Conservation (phyloP, 2,329 filamentous ascomycete species). For the Fusarium drepaniforme region DNA sequence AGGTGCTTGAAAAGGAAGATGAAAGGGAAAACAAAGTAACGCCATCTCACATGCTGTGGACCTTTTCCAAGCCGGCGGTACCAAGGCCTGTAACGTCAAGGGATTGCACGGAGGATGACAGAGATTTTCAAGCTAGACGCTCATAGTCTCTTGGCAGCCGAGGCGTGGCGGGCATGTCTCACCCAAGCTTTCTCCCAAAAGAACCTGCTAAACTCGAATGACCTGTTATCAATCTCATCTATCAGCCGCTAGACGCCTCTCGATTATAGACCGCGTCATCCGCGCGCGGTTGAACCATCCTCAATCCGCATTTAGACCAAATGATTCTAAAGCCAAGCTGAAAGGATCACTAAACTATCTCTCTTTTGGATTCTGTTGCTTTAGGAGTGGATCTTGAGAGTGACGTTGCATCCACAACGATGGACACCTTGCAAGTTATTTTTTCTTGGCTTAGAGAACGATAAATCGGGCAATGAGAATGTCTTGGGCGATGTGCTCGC, state of each 20-base stretch:
- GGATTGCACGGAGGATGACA: background rate
- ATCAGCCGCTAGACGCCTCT: slow-evolving; percentile 6
- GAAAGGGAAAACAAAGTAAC: background rate
- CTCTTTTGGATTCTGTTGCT: background rate
- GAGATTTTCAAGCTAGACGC: background rate
- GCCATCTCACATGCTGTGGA: slow-evolving; percentile 4
- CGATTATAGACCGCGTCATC: slow-evolving; percentile 18
- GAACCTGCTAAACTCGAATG: background rate
- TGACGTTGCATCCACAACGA: slow-evolving; percentile 4
- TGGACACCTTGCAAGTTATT: background rate
- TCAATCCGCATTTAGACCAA: background rate
- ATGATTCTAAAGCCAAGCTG: background rate
- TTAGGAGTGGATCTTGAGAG: background rate
- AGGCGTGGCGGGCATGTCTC: too few relatives aligned
- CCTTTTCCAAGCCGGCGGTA: background rate
- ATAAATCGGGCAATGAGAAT: background rate
- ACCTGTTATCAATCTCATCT: slow-evolving; percentile 31
- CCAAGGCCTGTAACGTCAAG: background rate
- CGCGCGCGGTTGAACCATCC: background rate
- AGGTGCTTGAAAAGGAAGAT: background rate
- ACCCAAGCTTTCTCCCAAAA: background rate
- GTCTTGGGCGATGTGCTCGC: background rate
- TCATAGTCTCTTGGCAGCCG: too few relatives aligned
- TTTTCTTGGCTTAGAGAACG: background rate
- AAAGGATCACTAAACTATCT: slow-evolving; percentile 1